Evolutionary conservation across 208 protist genomes (phyloP).

Genomic region (Trypanosoma brucei): DNA sequence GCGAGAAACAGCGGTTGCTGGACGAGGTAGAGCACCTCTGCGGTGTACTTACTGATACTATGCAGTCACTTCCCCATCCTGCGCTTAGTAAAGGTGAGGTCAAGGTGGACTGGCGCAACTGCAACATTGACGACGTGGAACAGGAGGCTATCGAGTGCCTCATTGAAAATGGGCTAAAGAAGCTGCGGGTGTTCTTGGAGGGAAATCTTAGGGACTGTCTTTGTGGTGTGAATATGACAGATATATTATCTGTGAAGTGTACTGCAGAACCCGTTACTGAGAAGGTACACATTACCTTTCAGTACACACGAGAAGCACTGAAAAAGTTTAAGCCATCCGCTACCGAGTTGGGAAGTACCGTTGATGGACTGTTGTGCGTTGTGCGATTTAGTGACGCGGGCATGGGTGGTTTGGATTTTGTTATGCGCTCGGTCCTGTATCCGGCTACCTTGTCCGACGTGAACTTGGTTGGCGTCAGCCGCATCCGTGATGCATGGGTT

Average conservation of each 20-base stretch:
- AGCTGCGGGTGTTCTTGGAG: constrained; percentile 5
- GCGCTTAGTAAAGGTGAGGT: constrained; percentile 39
- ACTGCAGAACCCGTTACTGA: background rate
- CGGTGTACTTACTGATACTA: constrained; percentile 27
- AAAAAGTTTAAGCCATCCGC: background rate
- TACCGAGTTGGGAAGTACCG: background rate
- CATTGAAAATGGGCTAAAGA: constrained; percentile 15
- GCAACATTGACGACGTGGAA: constrained; percentile 3
- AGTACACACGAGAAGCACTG: constrained; percentile 14
- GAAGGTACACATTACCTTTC: constrained; percentile 19
- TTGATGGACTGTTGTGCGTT: constrained; percentile 15
- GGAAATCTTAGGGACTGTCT: constrained; percentile 15
- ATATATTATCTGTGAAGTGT: constrained; percentile 28
- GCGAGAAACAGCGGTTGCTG: constrained; percentile 10
- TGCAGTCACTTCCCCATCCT: constrained; percentile 50
- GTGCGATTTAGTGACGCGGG: constrained; percentile 49
- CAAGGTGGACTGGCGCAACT: constrained; percentile 37
- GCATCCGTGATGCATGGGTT: constrained; percentile 53
- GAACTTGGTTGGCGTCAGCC: constrained; percentile 55
- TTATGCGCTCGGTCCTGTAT: constrained; percentile 34
- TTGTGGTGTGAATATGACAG: constrained; percentile 14
- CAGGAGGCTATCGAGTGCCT: constrained; percentile 4
- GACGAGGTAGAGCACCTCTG: constrained; percentile 24
- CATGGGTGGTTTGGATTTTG: constrained; percentile 35
- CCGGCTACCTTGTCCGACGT: constrained; percentile 45